Evolutionary conservation across 768 basidiomycete species (phyloP).

Genomic region (Trametes elegans): DNA sequence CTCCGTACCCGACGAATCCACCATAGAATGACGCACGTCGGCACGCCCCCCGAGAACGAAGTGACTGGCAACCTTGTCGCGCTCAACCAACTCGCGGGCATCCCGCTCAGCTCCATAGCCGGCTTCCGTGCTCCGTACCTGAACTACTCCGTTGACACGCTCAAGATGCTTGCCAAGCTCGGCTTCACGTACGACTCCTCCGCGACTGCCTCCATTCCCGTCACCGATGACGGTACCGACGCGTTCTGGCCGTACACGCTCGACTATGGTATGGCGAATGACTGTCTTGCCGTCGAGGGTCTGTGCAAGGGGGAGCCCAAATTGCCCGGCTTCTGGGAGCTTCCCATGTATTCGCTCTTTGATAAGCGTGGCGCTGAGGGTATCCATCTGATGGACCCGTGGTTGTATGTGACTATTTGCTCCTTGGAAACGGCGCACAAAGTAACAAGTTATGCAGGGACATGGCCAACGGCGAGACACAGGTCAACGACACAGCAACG

Average conservation of each 20-base stretch:
- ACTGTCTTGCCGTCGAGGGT: constrained; percentile 56
- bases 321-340: constrained; percentile 80
- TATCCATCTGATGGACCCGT: constrained; percentile 79
- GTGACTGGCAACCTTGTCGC: constrained; percentile 78
- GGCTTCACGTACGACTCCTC: constrained; percentile 75
- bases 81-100: constrained; percentile 74
- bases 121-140: constrained; percentile 83
- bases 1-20: not conserved
- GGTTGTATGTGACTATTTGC: constrained; percentile 51
- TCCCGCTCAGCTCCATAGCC: constrained; percentile 58
- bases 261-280: constrained; percentile 76
- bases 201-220: constrained; percentile 57
- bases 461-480: constrained; percentile 47
- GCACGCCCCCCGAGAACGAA: constrained; percentile 57
- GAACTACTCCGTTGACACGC: constrained; percentile 60
- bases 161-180: constrained; percentile 51
- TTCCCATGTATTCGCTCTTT: constrained; percentile 82
- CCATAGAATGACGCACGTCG: constrained; percentile 75
- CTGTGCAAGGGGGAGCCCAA: constrained; percentile 69
- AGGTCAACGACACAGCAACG: constrained; percentile 59
- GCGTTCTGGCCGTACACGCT: constrained; percentile 85
- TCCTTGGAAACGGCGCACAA: not conserved
- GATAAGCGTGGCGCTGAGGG: constrained; percentile 54
- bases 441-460: constrained; percentile 37
- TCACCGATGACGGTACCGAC: constrained; percentile 64